Percentiles rank a stretch among this genome's conserved stretches.
phyloP scores from a whole-genome alignment of 345 rosid species.

The Eucalyptus pumila region DNA sequence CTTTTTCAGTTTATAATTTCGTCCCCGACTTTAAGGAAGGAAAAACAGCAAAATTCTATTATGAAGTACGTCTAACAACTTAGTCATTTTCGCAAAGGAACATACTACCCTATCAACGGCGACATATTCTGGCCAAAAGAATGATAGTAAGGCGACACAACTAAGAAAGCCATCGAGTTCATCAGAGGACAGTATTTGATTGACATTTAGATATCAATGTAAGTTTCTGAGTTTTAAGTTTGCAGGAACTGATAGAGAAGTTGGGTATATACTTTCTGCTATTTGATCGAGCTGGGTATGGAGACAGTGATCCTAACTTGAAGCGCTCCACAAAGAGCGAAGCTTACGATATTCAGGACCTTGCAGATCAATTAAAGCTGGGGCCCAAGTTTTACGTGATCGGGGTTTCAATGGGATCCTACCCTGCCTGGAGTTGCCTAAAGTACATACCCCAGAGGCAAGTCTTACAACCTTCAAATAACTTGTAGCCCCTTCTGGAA shows the following conservation, averaged over 20 bases:
- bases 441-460: slow-evolving; percentile 79
- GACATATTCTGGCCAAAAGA: not conserved
- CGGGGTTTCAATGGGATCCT: slow-evolving; percentile 89
- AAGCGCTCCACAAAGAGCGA: slow-evolving; percentile 61
- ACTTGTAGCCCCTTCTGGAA: not conserved
- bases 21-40: not conserved
- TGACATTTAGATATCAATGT: not conserved
- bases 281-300: slow-evolving; percentile 88
- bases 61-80: not conserved
- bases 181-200: not conserved
- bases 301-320: slow-evolving; percentile 74
- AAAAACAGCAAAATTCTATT: not conserved
- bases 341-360: slow-evolving; percentile 66
- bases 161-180: not conserved
- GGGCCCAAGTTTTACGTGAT: slow-evolving; percentile 65
- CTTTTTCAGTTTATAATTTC: not conserved
- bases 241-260: slow-evolving; percentile 64
- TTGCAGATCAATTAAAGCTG: slow-evolving; percentile 59
- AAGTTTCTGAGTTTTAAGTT: slow-evolving; percentile 14
- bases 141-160: not conserved
- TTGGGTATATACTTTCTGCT: slow-evolving; percentile 53
- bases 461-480: not conserved
- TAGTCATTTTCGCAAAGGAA: not conserved
- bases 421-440: slow-evolving; percentile 80
- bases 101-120: not conserved